A percentile compares a stretch with the other conserved stretches of the same genome.
Conservation (phyloP, 2,329 filamentous ascomycete genomes). For the Exophiala calicioides region DNA sequence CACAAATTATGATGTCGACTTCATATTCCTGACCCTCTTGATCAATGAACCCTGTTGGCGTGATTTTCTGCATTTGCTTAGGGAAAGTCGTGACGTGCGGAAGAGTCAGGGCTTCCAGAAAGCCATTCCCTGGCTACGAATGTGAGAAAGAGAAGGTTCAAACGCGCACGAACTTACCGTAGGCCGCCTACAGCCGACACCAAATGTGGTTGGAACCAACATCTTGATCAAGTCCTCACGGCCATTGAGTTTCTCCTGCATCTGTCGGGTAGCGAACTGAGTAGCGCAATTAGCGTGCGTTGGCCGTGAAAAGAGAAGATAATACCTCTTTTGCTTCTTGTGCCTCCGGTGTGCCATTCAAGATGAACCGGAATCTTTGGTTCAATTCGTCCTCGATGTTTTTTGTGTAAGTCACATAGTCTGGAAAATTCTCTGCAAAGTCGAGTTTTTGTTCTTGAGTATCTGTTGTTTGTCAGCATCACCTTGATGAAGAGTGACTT, state of each 20-base stretch:
- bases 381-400: constrained; percentile 54
- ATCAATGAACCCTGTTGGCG: constrained; percentile 35
- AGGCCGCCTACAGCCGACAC: constrained; percentile 44
- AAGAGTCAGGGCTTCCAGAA: constrained; percentile 36
- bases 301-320: neutral
- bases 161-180: constrained; percentile 39
- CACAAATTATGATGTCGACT: constrained; percentile 28
- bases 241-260: constrained; percentile 36
- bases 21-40: constrained; percentile 29
- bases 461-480: constrained; percentile 11
- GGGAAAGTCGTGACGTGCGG: constrained; percentile 49
- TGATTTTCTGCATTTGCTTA: constrained; percentile 42
- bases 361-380: constrained; percentile 55
- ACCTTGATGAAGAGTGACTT: too few species aligned
- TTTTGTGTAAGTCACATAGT: constrained; percentile 46
- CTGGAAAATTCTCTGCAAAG: constrained; percentile 18
- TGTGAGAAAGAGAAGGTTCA: constrained; percentile 29
- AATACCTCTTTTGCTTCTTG: constrained; percentile 37
- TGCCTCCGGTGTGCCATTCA: constrained; percentile 51
- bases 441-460: constrained; percentile 23
- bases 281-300: neutral
- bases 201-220: constrained; percentile 50
- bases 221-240: constrained; percentile 32
- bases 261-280: constrained; percentile 8
- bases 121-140: constrained; percentile 31